Conservation (phyloP, 1,284 basidiomycete genomes). For the Cystobasidium pallidum region DNA sequence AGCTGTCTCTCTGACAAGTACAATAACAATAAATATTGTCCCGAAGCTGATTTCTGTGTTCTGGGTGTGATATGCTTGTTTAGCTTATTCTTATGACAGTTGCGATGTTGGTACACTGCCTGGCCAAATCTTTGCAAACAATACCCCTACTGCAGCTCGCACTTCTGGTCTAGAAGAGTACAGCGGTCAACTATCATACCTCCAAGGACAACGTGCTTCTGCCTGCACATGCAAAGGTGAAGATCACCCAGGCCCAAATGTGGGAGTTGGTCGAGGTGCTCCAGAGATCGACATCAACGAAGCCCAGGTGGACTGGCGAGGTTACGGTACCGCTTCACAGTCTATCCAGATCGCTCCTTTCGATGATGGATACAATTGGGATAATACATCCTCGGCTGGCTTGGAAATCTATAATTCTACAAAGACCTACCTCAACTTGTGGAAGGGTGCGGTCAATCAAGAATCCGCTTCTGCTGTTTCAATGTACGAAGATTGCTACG, state of each 20-base stretch:
- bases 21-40: conserved; percentile 56
- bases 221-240: conserved; percentile 59
- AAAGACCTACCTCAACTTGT: conserved; percentile 61
- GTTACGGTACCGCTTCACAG: conserved; percentile 56
- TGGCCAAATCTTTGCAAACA: conserved; percentile 65
- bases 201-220: conserved; percentile 60
- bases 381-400: conserved; percentile 60
- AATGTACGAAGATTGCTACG: conserved; percentile 46
- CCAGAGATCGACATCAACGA: conserved; percentile 65
- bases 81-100: conserved; percentile 68
- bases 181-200: conserved; percentile 56
- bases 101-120: conserved; percentile 82
- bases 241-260: conserved; percentile 58
- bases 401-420: conserved; percentile 60
- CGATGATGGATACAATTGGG: conserved; percentile 59
- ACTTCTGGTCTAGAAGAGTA: conserved; percentile 50
- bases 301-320: conserved; percentile 61
- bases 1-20: neutral
- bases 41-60: neutral
- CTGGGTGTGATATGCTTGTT: neutral
- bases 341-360: conserved; percentile 62
- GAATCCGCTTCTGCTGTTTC: conserved; percentile 50
- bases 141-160: conserved; percentile 49
- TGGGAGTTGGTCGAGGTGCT: conserved; percentile 58
- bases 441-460: conserved; percentile 44